Base-by-base conservation (phyloP, 495 filamentous ascomycete species). In the Xylaria sp. region DNA sequence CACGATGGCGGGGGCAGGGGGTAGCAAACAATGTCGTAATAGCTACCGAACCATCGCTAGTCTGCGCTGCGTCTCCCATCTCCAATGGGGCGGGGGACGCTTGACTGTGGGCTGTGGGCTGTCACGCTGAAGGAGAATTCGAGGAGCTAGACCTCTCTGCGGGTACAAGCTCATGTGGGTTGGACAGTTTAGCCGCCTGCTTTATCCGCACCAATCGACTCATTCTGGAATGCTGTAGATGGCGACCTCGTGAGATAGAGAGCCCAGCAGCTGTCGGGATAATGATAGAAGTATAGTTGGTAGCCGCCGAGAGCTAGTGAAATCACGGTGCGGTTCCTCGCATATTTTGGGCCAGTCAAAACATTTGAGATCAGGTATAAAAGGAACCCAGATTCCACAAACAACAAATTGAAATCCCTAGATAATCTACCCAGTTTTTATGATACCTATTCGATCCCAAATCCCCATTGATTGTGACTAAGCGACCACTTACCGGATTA, bases 131-230 rank as follows among this genome's bases (percentile, higher is more conserved):
- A 61, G 35, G 37, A 61, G 35, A 61, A 59, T 29, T 43, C 21
- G 37, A 43, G 59, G 59, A 62, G 17, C 17, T 8, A 58, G 1
- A 21, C 58, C 21, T 40, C 35, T 15, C 58, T 26, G 40, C 61
- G 37, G 17, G 40, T 43, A 6, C 61, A 19, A 67, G 37, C 50
- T 31, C 48, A 55, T 53, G 68, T 70, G 61, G 61, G 40, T 37
- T 31, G 50, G 12, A 21, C 15, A 35, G 12, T 71, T 71, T 71
- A 71, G 31, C 69, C 69, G 69, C 37, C 31, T 43, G 24, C 14
- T 71, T 71, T 71, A 71, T 24, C 69, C 69, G 69, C 61, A 31
- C 69, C 69, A 71, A 65, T 71, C 17, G 50, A 65, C 48, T 69
- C 12, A 40, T 59, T 37, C 50, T 68, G 41, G 35, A 43, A 44